Conservation (phyloP, 208 protist species). For the Sergeia podlipaevii region DNA sequence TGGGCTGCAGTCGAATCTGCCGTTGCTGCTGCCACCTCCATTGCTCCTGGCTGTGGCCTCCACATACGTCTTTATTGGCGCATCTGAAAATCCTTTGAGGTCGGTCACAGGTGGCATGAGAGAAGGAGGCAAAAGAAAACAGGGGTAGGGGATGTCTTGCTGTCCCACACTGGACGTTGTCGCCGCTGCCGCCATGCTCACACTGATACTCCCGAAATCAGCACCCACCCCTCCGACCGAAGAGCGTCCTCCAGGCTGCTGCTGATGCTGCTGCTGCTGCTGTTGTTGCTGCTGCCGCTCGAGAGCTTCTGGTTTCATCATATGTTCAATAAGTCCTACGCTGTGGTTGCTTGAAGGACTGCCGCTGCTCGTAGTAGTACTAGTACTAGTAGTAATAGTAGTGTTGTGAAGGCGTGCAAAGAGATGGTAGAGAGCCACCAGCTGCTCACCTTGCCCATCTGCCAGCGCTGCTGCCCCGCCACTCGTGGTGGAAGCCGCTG, state of each 20-base stretch:
- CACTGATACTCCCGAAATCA: too few relatives aligned
- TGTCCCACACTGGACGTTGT: too few relatives aligned
- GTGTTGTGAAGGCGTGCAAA: constrained; percentile 56
- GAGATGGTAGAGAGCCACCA: constrained; percentile 59
- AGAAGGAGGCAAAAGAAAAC: constrained; percentile 3
- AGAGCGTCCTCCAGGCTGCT: background rate
- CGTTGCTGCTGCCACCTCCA: background rate
- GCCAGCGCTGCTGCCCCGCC: background rate
- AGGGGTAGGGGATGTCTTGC: background rate
- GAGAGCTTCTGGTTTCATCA: background rate
- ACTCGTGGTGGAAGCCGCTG: background rate
- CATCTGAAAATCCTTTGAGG: too few relatives aligned
- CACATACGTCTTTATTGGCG: too few relatives aligned
- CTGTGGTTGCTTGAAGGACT: background rate
- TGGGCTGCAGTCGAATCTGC: background rate
- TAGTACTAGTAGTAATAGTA: constrained; percentile 5
- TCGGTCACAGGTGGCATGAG: too few relatives aligned
- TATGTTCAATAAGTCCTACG: background rate
- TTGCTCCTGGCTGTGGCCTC: background rate
- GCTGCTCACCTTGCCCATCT: constrained; percentile 31
- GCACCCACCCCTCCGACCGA: background rate
- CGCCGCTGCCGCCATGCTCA: background rate
- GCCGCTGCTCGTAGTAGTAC: background rate
- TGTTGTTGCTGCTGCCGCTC: background rate
- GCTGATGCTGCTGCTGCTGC: background rate